Evolutionary conservation across 139 green algal genomes (phyloP).

Genomic region (Dunaliella sp.): DNA sequence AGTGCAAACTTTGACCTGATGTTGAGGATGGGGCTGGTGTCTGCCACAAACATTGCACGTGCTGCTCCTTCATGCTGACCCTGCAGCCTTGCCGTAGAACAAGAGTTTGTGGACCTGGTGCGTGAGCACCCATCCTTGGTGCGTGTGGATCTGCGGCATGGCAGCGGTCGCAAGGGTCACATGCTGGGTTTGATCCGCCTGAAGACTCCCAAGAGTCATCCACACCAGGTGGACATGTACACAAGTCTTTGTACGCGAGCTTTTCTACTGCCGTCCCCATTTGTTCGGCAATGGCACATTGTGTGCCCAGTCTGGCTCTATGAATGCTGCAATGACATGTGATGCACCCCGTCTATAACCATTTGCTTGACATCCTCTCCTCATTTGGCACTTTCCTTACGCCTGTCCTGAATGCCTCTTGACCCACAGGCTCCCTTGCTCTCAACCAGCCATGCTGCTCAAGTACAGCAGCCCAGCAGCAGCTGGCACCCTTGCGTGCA

Average conservation of each 20-base stretch:
- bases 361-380: not conserved
- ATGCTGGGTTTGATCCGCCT: conserved; percentile 17
- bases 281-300: no score
- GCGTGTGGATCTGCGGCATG: conserved; percentile 35
- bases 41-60: not conserved
- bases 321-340: not conserved
- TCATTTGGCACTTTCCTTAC: not conserved
- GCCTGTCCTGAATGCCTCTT: no score
- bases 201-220: not conserved
- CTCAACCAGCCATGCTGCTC: no score
- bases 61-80: not conserved
- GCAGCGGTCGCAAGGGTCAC: not conserved
- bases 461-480: no score
- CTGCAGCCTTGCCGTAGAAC: not conserved
- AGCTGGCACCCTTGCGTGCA: no score
- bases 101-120: conserved; percentile 21
- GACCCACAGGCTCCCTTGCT: no score
- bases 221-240: not conserved
- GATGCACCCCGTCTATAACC: not conserved
- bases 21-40: no score
- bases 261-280: no score
- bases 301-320: no score
- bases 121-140: conserved; percentile 35
- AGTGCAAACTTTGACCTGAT: not conserved
- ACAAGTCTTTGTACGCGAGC: no score